Percentiles rank a stretch among this genome's conserved stretches.
Conservation (phyloP, 305 asterid species). For the Fraxinus baroniana region DNA sequence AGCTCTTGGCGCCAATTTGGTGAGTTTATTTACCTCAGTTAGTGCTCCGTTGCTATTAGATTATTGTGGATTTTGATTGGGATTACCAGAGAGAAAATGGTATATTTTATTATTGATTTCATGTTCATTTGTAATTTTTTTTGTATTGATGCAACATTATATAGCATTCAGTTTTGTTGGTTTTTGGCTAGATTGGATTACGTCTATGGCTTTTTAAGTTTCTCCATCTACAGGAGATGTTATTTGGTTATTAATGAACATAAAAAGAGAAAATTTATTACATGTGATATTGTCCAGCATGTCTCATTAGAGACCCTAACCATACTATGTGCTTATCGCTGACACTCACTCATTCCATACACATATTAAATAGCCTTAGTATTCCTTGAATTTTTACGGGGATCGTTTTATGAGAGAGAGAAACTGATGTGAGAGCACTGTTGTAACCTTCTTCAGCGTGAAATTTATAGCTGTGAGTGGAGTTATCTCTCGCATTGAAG, state of each 20-base stretch:
- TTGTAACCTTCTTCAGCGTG: not conserved
- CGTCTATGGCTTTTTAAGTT: not conserved
- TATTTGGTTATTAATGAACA: not conserved
- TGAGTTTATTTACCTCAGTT: constrained; percentile 31
- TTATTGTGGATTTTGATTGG: not conserved
- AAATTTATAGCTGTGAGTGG: not conserved
- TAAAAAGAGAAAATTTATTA: not conserved
- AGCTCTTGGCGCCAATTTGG: constrained; percentile 73
- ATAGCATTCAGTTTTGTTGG: not conserved
- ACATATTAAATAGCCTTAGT: not conserved
- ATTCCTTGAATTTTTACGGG: not conserved
- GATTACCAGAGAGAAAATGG: not conserved
- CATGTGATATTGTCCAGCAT: not conserved
- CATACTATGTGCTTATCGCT: not conserved
- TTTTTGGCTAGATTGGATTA: not conserved
- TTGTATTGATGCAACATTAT: not conserved
- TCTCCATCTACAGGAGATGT: not conserved
- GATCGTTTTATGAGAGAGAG: not conserved
- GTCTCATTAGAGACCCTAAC: not conserved
- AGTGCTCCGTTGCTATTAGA: not conserved
- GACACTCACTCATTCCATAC: not conserved
- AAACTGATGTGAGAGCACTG: not conserved
- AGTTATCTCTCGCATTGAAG: not conserved
- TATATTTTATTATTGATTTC: not conserved
- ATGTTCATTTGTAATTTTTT: not conserved